A percentile compares a stretch with the other conserved stretches of the same genome.
Conservation (phyloP, 495 filamentous ascomycete species). For the Haplographium delicatum region DNA sequence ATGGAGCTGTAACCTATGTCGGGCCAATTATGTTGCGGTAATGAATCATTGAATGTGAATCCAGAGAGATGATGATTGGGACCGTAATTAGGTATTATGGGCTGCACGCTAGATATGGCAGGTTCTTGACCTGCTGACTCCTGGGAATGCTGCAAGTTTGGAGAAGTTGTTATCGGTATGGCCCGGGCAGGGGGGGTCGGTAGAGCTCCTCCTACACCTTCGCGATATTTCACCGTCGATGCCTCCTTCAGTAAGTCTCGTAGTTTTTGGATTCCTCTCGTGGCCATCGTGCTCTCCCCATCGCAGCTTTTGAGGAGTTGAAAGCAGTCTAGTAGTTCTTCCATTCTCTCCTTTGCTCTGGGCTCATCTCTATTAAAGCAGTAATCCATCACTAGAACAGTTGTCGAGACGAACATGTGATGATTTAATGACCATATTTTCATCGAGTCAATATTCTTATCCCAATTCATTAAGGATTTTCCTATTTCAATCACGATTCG, state of each 20-base stretch:
- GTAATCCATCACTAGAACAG: constrained; percentile 16
- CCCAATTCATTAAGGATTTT: constrained; percentile 3
- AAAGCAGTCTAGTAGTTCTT: constrained; percentile 19
- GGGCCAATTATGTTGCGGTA: too few relatives aligned
- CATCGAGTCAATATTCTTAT: not conserved
- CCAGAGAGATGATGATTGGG: too few relatives aligned
- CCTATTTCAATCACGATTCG: constrained; percentile 16
- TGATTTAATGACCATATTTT: constrained; percentile 6
- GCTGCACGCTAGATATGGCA: too few relatives aligned
- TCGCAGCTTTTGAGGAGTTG: not conserved
- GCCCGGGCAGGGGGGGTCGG: too few relatives aligned
- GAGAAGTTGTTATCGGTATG: too few relatives aligned
- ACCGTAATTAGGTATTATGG: too few relatives aligned
- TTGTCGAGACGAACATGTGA: constrained; percentile 13
- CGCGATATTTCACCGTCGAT: too few relatives aligned
- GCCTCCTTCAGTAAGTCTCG: not conserved
- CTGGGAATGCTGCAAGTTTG: too few relatives aligned
- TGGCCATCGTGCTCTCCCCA: constrained; percentile 4
- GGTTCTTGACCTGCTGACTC: too few relatives aligned
- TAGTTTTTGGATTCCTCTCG: constrained; percentile 6
- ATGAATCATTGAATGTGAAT: too few relatives aligned
- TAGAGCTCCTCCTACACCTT: too few relatives aligned
- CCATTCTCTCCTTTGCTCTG: constrained; percentile 9
- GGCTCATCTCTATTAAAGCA: constrained; percentile 17
- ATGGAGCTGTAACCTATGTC: too few relatives aligned